Percentiles rank a stretch among this genome's conserved stretches.
These are phyloP conservation scores for Proteromonas lacertae DNA, from an alignment of 352 stramenopile genomes.

Conservation along the genomic window DNA sequence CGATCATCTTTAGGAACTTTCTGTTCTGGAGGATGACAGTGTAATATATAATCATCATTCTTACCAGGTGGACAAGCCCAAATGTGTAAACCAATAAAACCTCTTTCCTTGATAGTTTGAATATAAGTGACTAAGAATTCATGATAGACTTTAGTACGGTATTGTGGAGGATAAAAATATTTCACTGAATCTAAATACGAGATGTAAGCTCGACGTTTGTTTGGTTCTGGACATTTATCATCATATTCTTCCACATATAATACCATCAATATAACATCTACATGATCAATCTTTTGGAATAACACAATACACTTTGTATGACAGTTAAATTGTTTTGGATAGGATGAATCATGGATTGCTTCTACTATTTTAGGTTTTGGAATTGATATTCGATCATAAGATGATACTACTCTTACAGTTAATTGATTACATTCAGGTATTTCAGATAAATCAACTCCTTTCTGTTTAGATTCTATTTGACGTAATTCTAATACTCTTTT, in stretches of 20 bases:
- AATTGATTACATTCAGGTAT: too few relatives aligned
- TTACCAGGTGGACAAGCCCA: constrained; percentile 96
- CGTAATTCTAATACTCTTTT: too few relatives aligned
- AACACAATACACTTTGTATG: constrained; percentile 94
- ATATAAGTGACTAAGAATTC: constrained; percentile 90
- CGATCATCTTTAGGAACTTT: constrained; percentile 90
- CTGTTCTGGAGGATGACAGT: constrained; percentile 88
- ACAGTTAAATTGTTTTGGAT: constrained; percentile 22
- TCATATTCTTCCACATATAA: constrained; percentile 99
- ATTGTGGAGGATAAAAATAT: constrained; percentile 71
- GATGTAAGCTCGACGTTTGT: constrained; percentile 67
- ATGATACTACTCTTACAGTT: too few relatives aligned
- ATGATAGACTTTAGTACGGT: constrained; percentile 93
- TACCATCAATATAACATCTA: constrained; percentile 93
- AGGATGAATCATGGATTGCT: constrained; percentile 4
- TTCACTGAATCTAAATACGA: constrained; percentile 98
- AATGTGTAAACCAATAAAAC: constrained; percentile 87
- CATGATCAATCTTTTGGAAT: constrained; percentile 94
- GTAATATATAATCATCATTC: constrained; percentile 98
- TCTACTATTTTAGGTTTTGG: neutral
- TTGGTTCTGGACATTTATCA: constrained; percentile 68
- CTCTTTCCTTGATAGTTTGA: constrained; percentile 74
- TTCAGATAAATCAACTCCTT: constrained; percentile 53
- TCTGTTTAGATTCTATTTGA: too few relatives aligned
- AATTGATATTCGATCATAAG: too few relatives aligned